Conservation (phyloP, 2,329 filamentous ascomycete genomes). For the Fusarium sp. region DNA sequence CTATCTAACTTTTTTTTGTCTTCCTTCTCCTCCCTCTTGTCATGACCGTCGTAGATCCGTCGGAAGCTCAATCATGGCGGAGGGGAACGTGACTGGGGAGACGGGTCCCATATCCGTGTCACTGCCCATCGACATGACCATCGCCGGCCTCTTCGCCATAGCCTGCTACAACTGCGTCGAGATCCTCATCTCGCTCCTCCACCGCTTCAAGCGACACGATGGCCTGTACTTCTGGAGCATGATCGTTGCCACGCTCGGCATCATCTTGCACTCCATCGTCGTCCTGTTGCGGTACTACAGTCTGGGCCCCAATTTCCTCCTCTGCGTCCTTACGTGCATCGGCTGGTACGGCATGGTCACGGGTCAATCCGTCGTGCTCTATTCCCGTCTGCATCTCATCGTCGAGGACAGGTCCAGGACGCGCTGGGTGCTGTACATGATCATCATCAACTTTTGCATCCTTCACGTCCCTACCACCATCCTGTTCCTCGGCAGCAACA, state of each 20-base stretch:
- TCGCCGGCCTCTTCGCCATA: constrained; percentile 33
- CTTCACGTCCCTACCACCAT: constrained; percentile 27
- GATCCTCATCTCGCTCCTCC: constrained; percentile 30
- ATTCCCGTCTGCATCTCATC: constrained; percentile 30
- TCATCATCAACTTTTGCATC: constrained; percentile 32
- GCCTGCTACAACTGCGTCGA: constrained; percentile 33
- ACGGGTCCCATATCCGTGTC: constrained; percentile 28
- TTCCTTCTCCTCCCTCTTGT: neutral
- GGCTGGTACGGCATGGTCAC: constrained; percentile 39
- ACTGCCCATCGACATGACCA: constrained; percentile 29
- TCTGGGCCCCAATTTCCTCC: constrained; percentile 28
- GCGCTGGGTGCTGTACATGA: constrained; percentile 33
- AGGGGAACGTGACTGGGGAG: constrained; percentile 6
- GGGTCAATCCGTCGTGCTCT: constrained; percentile 32
- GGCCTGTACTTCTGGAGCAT: constrained; percentile 35
- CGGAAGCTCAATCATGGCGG: constrained; percentile 25
- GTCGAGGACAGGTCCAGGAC: constrained; percentile 30
- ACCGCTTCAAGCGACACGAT: constrained; percentile 31
- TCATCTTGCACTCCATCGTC: constrained; percentile 26
- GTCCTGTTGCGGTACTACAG: constrained; percentile 34
- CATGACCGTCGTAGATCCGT: constrained; percentile 22
- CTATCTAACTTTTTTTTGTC: neutral
- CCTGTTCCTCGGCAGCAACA: constrained; percentile 31
- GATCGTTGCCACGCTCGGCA: constrained; percentile 23
- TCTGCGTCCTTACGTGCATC: constrained; percentile 31